Evolutionary conservation across 1,284 basidiomycete species (phyloP).

Genomic region (Lignosus rhinocerotis): DNA sequence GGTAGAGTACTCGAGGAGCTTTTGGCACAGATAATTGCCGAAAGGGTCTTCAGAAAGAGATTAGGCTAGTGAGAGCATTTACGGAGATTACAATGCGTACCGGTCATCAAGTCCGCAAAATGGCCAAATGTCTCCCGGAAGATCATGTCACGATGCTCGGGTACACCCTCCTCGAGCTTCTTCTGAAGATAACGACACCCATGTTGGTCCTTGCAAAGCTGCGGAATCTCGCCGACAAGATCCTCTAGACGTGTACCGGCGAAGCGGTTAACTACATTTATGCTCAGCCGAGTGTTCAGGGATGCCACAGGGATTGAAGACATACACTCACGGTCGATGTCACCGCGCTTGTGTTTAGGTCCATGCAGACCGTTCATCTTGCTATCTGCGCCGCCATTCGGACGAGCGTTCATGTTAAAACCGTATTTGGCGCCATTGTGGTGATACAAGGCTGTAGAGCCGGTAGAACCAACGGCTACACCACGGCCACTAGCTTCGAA

Average conservation of each 20-base stretch:
- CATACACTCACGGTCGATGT: conserved; percentile 86
- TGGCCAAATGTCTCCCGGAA: conserved; percentile 98
- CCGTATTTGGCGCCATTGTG: conserved; percentile 79
- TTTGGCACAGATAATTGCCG: conserved; percentile 99
- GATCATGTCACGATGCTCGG: conserved; percentile 98
- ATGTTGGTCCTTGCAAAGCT: conserved; percentile 98
- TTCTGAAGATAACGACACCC: conserved; percentile 99
- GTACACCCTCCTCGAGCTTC: conserved; percentile 95
- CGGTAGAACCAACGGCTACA: conserved; percentile 51
- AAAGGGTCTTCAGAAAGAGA: conserved; percentile 78
- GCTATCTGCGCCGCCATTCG: conserved; percentile 48
- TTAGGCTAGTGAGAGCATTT: neutral
- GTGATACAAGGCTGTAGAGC: conserved; percentile 80
- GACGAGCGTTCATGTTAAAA: conserved; percentile 56
- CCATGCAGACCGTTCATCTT: conserved; percentile 90
- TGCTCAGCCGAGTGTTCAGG: conserved; percentile 6
- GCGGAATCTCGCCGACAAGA: conserved; percentile 90
- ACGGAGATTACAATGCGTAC: conserved; percentile 40
- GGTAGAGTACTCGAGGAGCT: conserved; percentile 95
- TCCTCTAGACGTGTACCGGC: conserved; percentile 95
- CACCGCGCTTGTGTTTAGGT: conserved; percentile 90
- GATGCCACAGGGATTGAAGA: neutral
- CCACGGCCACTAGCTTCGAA: conserved; percentile 54
- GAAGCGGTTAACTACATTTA: conserved; percentile 82
- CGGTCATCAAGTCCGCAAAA: conserved; percentile 98